Conservation (phyloP, 345 rosid species). For the Eutrema heterophyllum region DNA sequence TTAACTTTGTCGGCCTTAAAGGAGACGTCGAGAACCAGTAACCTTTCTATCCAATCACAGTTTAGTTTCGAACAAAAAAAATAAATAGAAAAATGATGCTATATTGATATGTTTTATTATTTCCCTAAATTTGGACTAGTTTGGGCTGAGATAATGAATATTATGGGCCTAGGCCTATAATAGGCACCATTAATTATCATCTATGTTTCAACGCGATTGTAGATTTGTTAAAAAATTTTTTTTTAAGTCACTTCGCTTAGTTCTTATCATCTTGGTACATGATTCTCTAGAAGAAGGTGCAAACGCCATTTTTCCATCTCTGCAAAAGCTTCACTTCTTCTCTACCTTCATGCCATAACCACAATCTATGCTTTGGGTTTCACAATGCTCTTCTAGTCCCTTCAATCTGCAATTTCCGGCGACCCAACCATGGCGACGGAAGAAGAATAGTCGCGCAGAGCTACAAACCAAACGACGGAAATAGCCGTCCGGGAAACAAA, state of each 20-base stretch:
- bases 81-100: no score
- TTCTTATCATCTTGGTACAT: not conserved
- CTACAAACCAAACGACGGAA: constrained; percentile 33
- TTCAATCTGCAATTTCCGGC: constrained; percentile 4
- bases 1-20: no score
- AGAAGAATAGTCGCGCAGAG: constrained; percentile 26
- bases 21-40: no score
- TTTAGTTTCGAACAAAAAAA: no score
- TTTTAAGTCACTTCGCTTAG: not conserved
- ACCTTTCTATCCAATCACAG: no score
- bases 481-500: constrained; percentile 20
- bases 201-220: no score
- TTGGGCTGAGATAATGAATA: no score
- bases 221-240: no score
- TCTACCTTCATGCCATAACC: not conserved
- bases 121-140: no score
- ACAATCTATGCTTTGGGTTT: constrained; percentile 26
- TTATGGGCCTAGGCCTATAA: no score
- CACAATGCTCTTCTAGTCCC: constrained; percentile 1
- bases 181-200: no score
- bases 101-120: no score
- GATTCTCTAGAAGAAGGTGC: constrained; percentile 33
- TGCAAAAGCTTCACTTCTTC: constrained; percentile 26
- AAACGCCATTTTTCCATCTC: constrained; percentile 44
- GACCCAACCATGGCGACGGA: not conserved